Evolutionary conservation across 2,329 filamentous ascomycete genomes (phyloP).

Genomic region (Ascomycota sp.): DNA sequence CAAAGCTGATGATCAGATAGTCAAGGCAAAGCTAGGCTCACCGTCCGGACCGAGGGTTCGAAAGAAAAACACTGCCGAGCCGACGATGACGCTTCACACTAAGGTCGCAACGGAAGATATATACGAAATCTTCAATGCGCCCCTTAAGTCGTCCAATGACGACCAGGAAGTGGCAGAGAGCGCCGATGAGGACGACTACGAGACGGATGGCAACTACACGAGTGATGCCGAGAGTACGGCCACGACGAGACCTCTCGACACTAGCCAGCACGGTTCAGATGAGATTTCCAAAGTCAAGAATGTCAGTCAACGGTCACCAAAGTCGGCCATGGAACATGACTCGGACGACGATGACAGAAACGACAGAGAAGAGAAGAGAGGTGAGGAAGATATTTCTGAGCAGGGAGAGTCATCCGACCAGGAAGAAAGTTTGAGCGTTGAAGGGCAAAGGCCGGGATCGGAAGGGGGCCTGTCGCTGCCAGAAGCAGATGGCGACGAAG

Average conservation of each 20-base stretch:
- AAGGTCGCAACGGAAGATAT: constrained; percentile 92
- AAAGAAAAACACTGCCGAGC: constrained; percentile 54
- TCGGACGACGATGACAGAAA: constrained; percentile 18
- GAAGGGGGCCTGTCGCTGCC: constrained; percentile 3
- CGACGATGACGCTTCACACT: constrained; percentile 97
- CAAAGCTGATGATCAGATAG: constrained; percentile 24
- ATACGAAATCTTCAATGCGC: constrained; percentile 90
- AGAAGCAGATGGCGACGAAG: constrained; percentile 16
- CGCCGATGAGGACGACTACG: constrained; percentile 47
- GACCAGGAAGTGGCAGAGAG: constrained; percentile 16
- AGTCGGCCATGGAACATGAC: constrained; percentile 53
- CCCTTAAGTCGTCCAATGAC: constrained; percentile 15
- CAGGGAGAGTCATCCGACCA: too few species aligned
- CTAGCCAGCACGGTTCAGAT: constrained; percentile 20
- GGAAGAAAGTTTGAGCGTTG: too few species aligned
- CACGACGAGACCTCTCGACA: constrained; percentile 47
- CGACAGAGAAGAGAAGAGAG: too few species aligned
- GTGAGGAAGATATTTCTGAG: too few species aligned
- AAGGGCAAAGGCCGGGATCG: too few species aligned
- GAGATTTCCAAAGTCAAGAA: constrained; percentile 40
- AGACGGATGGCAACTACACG: constrained; percentile 57
- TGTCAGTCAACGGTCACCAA: constrained; percentile 76
- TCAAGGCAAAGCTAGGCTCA: constrained; percentile 85
- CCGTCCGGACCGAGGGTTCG: constrained; percentile 69
- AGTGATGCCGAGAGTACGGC: constrained; percentile 70